Evolutionary conservation across 2,329 filamentous ascomycete genomes (phyloP), one percentile per base, ranked within the genome.

Genomic region (Zasmidium angulare): DNA sequence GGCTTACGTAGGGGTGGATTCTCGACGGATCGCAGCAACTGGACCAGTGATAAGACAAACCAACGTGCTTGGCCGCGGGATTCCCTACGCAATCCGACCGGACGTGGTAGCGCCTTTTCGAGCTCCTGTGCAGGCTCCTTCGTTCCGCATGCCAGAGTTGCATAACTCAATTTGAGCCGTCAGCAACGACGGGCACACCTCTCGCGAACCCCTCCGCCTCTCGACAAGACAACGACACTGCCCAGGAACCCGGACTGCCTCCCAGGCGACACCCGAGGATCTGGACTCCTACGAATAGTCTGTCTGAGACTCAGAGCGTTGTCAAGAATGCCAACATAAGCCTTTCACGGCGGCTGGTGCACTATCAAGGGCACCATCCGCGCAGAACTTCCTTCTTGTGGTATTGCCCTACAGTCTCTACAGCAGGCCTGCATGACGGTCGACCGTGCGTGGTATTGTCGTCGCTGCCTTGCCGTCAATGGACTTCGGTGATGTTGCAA

Each of bases 61-160:
- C 58, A 53, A 43, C 20, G 29, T 43, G 47, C 51, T 61, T 56
- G 62, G 56, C 62, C 56, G 53, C 59, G 59, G 59, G 46, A 61
- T 46, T 56, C 20, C 3, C 12, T 26, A 63, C 46, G 55, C 50
- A 56, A 60, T 26, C 50, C 48, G 50, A 21, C 36, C 56, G 49
- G 24, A 46, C 26, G 40, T 11, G 47, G 36, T 56, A 59, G 48
- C 53, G 46, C 24, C 21, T 21, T 22, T 29, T 49, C 7, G 22
- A 20, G 46, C 46, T 20, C 23, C 46, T 48, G 19, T 23, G 46
- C 46, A 19, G 10, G 14, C 22, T 50, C 48, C 49, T 52, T 40
- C 51, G 36, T 36, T 40, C 51, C 54, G 47, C 61, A 53, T 58
- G 51, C 57, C 57, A 60, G 47, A 23, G 50, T 47, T 57, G 58